phyloP scores from a whole-genome alignment of 2,329 filamentous ascomycete species.

The Chaetomium sp. region DNA sequence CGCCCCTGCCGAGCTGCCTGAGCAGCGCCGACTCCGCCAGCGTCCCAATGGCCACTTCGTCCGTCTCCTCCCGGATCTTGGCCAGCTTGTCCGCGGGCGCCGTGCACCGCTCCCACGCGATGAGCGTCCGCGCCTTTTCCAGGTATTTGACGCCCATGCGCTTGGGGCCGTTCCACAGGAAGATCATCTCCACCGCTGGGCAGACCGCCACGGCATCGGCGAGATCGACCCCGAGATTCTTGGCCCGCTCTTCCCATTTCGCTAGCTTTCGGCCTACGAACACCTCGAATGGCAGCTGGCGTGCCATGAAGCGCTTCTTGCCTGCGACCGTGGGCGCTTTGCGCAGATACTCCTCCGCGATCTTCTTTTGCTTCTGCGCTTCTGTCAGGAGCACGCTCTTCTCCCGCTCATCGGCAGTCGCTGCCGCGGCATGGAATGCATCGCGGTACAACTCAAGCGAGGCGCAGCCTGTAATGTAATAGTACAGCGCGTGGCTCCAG shows the following conservation, averaged over 20 bases:
- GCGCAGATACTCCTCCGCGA: conserved; percentile 63
- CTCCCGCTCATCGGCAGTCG: conserved; percentile 17
- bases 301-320: conserved; percentile 83
- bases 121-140: conserved; percentile 52
- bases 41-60: conserved; percentile 58
- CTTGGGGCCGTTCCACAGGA: conserved; percentile 86
- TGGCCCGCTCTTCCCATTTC: conserved; percentile 79
- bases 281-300: conserved; percentile 81
- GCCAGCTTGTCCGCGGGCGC: conserved; percentile 33
- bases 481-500: conserved; percentile 86
- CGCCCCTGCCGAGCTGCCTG: conserved; percentile 54
- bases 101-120: conserved; percentile 61
- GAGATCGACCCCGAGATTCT: conserved; percentile 58
- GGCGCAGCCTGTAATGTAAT: conserved; percentile 74
- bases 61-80: conserved; percentile 45
- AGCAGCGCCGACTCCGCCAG: conserved; percentile 61
- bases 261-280: conserved; percentile 77
- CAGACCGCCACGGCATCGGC: conserved; percentile 75
- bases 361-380: conserved; percentile 47
- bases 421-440: conserved; percentile 37
- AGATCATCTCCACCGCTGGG: conserved; percentile 84
- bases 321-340: conserved; percentile 69
- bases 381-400: conserved; percentile 10
- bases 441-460: conserved; percentile 78
- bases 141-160: conserved; percentile 66